Evolutionary conservation across 2,329 filamentous ascomycete genomes (phyloP), one percentile per base, ranked within the genome.

Genomic region (Cercospora sp.): DNA sequence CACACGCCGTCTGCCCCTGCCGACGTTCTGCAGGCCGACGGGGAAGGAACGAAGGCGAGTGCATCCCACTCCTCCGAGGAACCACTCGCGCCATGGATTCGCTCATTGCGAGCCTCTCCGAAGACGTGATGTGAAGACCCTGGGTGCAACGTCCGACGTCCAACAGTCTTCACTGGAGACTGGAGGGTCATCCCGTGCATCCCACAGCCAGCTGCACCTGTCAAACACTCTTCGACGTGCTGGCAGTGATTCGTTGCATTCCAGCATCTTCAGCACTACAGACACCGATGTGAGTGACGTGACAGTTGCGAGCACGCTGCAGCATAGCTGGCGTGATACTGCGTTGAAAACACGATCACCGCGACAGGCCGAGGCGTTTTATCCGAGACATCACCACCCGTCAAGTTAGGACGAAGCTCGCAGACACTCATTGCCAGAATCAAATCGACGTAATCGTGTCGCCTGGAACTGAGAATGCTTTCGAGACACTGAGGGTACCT

Each of bases 71-170:
- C 13, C 53, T n/a, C 26, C 53, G 53, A 58, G 20, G 48, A 53
- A 53, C 48, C 48, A 53, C 48, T 53, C 20, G 48, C 18, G 48
- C 48, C 48, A 53, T 26, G 48, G 18, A 13, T 28, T 20, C 48
- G 48, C 48, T 53, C 48, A 53, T 53, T 58, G 53, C 53, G 53
- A 58, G 48, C 48, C 20, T 53, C 48, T 53, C 20, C 48, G 48
- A 28, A 20, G 26, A 12, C 48, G 48, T 58, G 53, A 57, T 57
- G 23, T 23, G 42, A 48, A 5, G 42, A 48, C 42, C n/a, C 36
- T 18, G 9, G 45, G 23, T 26, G 45, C 20, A 23, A 51, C 45
- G 45, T 13, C 45, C 20, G 20, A 13, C 45, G 5, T 48, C 42
- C 18, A 20, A 23, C 42, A 48, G 36, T 42, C 36, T 42, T n/a